phyloP scores from a whole-genome alignment of 2,329 filamentous ascomycete genomes.

The Alternaria sp. region DNA sequence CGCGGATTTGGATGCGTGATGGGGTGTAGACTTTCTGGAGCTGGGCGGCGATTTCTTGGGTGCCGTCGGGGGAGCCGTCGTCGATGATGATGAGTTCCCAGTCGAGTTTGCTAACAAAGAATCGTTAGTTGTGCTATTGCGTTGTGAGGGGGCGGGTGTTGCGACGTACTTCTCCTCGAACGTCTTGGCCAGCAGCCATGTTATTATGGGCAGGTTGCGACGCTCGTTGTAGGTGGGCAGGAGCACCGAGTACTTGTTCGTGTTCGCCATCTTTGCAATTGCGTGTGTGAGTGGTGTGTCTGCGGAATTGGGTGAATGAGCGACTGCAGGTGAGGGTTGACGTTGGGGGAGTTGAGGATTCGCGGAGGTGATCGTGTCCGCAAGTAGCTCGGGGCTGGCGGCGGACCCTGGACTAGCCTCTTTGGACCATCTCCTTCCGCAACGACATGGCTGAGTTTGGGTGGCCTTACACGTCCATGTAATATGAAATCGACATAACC shows the following conservation, averaged over 20 bases:
- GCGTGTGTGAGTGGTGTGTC: slow-evolving; percentile 9
- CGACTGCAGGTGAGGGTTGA: slow-evolving; percentile 31
- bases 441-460: background rate
- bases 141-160: background rate
- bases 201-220: slow-evolving; percentile 92
- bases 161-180: slow-evolving; percentile 81
- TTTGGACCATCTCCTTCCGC: slow-evolving; percentile 24
- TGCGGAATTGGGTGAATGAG: slow-evolving; percentile 33
- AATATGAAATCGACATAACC: background rate
- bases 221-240: slow-evolving; percentile 99
- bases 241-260: slow-evolving; percentile 94
- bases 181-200: slow-evolving; percentile 90
- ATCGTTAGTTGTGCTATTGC: background rate
- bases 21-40: slow-evolving; percentile 82
- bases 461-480: background rate
- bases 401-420: slow-evolving; percentile 25
- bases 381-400: slow-evolving; percentile 13
- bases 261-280: slow-evolving; percentile 42
- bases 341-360: slow-evolving; percentile 16
- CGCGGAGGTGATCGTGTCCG: slow-evolving; percentile 37
- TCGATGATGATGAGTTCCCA: slow-evolving; percentile 99
- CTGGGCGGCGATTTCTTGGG: slow-evolving; percentile 86
- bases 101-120: slow-evolving; percentile 74
- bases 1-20: slow-evolving; percentile 80
- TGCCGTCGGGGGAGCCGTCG: slow-evolving; percentile 96